phyloP scores from a whole-genome alignment of 2,329 filamentous ascomycete genomes.

The Sodiomyces alkalinus region DNA sequence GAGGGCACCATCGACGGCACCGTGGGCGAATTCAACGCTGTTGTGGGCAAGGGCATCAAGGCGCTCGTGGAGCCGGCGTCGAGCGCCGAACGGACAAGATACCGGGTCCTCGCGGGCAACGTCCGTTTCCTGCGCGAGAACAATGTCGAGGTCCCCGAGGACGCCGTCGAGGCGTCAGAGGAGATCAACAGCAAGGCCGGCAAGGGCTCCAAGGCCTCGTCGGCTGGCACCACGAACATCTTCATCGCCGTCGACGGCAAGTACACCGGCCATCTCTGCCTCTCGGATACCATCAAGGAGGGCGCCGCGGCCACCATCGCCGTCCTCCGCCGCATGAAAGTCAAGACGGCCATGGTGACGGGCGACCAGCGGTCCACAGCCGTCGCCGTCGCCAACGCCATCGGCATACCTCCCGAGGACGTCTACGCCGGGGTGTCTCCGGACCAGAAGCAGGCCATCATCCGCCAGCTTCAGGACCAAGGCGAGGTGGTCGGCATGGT shows the following conservation, averaged over 20 bases:
- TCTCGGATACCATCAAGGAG: slow-evolving; percentile 84
- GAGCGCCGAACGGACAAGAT: slow-evolving; percentile 51
- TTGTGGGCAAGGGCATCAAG: slow-evolving; percentile 72
- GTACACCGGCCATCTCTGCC: slow-evolving; percentile 69
- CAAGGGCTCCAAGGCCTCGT: slow-evolving; percentile 19
- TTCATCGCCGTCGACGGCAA: slow-evolving; percentile 67
- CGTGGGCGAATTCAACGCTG: slow-evolving; percentile 69
- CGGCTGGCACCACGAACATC: slow-evolving; percentile 72
- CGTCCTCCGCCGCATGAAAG: slow-evolving; percentile 70
- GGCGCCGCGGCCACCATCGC: slow-evolving; percentile 68
- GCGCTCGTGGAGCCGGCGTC: slow-evolving; percentile 67
- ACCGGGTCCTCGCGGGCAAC: slow-evolving; percentile 75
- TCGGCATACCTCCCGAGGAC: slow-evolving; percentile 62
- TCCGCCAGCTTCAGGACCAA: slow-evolving; percentile 57
- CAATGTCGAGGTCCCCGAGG: slow-evolving; percentile 48
- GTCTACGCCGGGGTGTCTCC: slow-evolving; percentile 83
- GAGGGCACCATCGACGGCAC: slow-evolving; percentile 70
- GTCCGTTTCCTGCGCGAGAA: slow-evolving; percentile 59
- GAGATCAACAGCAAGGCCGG: slow-evolving; percentile 33
- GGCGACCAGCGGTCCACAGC: slow-evolving; percentile 82
- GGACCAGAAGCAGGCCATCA: slow-evolving; percentile 77
- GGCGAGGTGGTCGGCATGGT: slow-evolving; percentile 89
- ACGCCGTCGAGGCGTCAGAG: slow-evolving; percentile 49
- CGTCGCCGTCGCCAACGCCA: slow-evolving; percentile 62
- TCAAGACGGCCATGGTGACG: slow-evolving; percentile 83